A percentile compares a stretch with the other conserved stretches of the same genome.
Evolutionary conservation across 1,284 basidiomycete species (phyloP).

Genomic region (Ustilago cynodontis): DNA sequence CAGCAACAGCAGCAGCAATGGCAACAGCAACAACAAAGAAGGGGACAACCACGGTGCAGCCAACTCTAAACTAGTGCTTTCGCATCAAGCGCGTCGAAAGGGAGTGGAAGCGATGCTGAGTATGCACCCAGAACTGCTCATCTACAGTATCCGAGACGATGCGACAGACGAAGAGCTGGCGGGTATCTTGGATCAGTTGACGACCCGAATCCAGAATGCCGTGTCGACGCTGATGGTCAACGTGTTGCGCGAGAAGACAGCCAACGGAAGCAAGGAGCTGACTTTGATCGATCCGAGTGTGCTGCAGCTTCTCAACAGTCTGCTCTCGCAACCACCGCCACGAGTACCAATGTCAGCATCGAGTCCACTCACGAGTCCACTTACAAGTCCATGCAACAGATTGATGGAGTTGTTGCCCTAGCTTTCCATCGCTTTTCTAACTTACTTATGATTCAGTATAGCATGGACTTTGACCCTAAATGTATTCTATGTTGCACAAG

Average conservation of each 20-base stretch:
- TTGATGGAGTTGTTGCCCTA: conserved; percentile 34
- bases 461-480: not conserved
- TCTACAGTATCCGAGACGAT: conserved; percentile 65
- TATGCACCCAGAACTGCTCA: conserved; percentile 61
- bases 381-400: conserved; percentile 12
- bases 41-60: not conserved
- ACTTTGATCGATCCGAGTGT: conserved; percentile 21
- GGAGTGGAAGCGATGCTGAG: conserved; percentile 57
- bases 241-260: conserved; percentile 34
- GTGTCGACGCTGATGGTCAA: conserved; percentile 49
- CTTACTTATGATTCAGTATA: not conserved
- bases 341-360: conserved; percentile 2
- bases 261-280: conserved; percentile 18
- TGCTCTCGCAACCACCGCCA: conserved; percentile 26
- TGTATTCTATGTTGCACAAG: conserved; percentile 13
- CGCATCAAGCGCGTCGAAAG: conserved; percentile 51
- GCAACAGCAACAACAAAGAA: not conserved
- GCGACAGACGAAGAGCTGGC: conserved; percentile 67
- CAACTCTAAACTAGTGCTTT: conserved; percentile 12
- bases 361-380: conserved; percentile 32
- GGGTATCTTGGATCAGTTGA: conserved; percentile 62
- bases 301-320: conserved; percentile 32
- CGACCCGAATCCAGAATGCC: conserved; percentile 63
- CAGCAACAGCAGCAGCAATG: not conserved
- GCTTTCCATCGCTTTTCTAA: not conserved